Conservation (phyloP, 1,284 basidiomycete genomes). For the Afroboletus lepidellus region DNA sequence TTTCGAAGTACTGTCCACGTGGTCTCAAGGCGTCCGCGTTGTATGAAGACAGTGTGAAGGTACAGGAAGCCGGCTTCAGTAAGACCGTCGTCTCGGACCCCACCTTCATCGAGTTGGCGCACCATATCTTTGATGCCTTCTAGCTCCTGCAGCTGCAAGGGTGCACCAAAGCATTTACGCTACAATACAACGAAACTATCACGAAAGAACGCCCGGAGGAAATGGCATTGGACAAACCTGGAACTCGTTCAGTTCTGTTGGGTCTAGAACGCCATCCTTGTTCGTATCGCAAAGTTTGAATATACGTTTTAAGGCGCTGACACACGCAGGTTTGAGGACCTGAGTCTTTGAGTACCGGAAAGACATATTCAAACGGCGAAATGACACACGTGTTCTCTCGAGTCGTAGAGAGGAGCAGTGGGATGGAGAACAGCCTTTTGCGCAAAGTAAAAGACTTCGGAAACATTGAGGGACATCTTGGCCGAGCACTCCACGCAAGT, state of each 20-base stretch:
- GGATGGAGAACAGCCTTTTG: conserved; percentile 98
- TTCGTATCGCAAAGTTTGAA: conserved; percentile 95
- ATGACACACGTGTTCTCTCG: conserved; percentile 78
- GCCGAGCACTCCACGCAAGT: conserved; percentile 98
- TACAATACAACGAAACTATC: conserved; percentile 31
- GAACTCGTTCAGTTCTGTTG: conserved; percentile 93
- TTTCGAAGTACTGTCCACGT: conserved; percentile 96
- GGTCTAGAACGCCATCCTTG: conserved; percentile 91
- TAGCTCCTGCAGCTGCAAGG: conserved; percentile 88
- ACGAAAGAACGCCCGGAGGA: background rate
- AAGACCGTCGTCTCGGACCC: conserved; percentile 72
- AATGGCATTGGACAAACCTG: conserved; percentile 56
- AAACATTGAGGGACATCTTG: conserved; percentile 86
- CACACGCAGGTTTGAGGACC: conserved; percentile 93
- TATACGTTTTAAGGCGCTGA: conserved; percentile 87
- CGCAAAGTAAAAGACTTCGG: conserved; percentile 99
- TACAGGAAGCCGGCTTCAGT: conserved; percentile 94
- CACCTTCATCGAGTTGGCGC: conserved; percentile 67
- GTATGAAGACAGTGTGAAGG: conserved; percentile 96
- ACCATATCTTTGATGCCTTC: conserved; percentile 91
- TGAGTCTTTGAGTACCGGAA: conserved; percentile 32
- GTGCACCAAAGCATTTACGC: conserved; percentile 94
- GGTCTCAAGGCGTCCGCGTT: conserved; percentile 93
- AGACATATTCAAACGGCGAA: conserved; percentile 1
- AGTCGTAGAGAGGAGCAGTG: conserved; percentile 96